These are phyloP conservation scores for Parascedosporium putredinis DNA, from an alignment of 2,329 filamentous ascomycete genomes.

Conservation along the genomic window DNA sequence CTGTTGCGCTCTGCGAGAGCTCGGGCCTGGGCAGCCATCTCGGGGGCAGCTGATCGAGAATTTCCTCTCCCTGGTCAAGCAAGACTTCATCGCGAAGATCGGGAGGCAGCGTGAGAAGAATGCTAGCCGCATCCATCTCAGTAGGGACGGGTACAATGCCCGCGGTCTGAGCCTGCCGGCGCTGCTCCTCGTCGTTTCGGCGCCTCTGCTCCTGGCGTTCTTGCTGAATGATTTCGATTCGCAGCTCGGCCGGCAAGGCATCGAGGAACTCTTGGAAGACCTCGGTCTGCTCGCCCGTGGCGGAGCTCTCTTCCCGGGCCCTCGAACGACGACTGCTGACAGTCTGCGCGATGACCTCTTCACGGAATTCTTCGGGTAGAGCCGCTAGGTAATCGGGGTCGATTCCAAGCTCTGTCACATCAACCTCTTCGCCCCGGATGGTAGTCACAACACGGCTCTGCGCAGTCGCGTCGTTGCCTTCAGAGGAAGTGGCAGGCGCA, in stretches of 20 bases:
- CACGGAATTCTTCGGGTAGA: conserved; percentile 91
- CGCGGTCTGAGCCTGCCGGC: conserved; percentile 50
- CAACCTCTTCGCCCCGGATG: conserved; percentile 76
- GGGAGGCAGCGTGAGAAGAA: conserved; percentile 81
- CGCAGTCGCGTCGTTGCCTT: conserved; percentile 19
- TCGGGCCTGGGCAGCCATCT: conserved; percentile 78
- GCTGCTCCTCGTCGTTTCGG: conserved; percentile 71
- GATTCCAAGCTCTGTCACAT: conserved; percentile 90
- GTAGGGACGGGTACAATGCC: conserved; percentile 24
- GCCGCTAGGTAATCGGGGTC: conserved; percentile 90
- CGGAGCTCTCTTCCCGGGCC: conserved; percentile 55
- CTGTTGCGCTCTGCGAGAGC: conserved; percentile 42
- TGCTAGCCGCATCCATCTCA: conserved; percentile 89
- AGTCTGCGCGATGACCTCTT: conserved; percentile 90
- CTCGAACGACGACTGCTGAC: conserved; percentile 74
- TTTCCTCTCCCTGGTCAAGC: conserved; percentile 82
- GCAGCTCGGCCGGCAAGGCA: conserved; percentile 80
- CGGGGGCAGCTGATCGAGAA: conserved; percentile 76
- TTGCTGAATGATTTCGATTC: conserved; percentile 81
- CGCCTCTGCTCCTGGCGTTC: conserved; percentile 83
- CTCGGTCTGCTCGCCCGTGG: conserved; percentile 65
- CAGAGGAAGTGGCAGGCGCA: conserved; percentile 19
- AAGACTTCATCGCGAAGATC: conserved; percentile 76
- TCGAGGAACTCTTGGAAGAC: conserved; percentile 92
- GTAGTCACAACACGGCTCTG: conserved; percentile 58